Evolutionary conservation across 148 eudicot genomes (phyloP), one percentile per base, ranked within the genome.

Genomic region (Cornus controversa): DNA sequence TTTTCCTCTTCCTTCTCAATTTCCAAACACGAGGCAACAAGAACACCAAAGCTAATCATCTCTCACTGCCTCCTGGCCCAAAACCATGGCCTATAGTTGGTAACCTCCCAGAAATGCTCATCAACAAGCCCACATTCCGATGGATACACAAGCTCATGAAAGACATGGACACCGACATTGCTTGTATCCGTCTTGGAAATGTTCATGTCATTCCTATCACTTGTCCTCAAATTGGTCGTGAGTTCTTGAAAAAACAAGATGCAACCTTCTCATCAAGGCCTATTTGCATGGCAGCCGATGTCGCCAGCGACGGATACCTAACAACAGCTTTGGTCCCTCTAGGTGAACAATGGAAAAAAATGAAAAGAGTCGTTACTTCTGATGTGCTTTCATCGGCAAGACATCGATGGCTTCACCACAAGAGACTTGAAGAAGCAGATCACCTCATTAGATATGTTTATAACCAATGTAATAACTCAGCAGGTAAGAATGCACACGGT

Each of bases 341-440:
- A 11, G 81, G 76, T 26, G 76, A 78, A 6, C 81, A 78, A 18
- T 78, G 71, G 71, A 78, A 78, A 65, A 78, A 78, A 29, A 78
- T 78, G 81, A 45, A 42, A 34, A 64, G 65, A 72, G 31, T 78
- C 31, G 4, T 78, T 18, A 1, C 71, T 36, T 78, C 76, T 5
- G 66, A 71, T 8, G 65, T 78, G 53, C 65, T 78, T 16, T 71
- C 70, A 3, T 0, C 69, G 8, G 11, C 31, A 1, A 71, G 50
- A 29, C 66, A 64, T 22, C 64, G 24, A 5, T 78, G 76, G 76
- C 76, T 78, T 26, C 71, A 42, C 7, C 65, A 25, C 24, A 78
- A 71, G 29, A 53, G 76, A 72, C 63, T 25, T 2, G 71, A 72
- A 50, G 76, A 78, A 66, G 75, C 76, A 8, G 76, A 71, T 36